These are phyloP conservation scores for Gaultheria prostrata DNA, from an alignment of 148 eudicot species.

Conservation along the genomic window DNA sequence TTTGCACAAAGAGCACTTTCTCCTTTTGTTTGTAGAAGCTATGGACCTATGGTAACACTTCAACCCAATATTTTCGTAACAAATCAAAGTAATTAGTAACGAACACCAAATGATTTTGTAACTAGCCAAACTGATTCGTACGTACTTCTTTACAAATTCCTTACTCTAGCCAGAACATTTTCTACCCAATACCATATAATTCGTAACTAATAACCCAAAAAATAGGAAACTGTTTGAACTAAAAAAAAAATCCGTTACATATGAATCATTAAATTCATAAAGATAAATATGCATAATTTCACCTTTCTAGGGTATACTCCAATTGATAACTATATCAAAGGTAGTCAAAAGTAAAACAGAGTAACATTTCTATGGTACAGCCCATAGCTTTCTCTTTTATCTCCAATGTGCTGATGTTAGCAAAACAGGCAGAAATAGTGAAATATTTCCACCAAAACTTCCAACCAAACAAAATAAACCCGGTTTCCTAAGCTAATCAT, in stretches of 20 bases:
- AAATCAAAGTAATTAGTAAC: background rate
- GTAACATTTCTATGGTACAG: background rate
- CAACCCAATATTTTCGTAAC: background rate
- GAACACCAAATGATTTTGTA: background rate
- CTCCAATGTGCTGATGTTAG: background rate
- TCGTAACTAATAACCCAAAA: background rate
- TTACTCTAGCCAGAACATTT: background rate
- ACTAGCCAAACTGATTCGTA: background rate
- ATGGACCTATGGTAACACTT: background rate
- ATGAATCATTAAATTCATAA: background rate
- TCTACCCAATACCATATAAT: background rate
- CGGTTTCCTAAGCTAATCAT: background rate
- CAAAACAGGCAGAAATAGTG: background rate
- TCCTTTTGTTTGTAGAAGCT: background rate
- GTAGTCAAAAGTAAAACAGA: background rate
- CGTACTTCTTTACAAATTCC: background rate
- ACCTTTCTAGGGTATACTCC: background rate
- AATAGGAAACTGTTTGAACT: background rate
- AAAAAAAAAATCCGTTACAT: background rate
- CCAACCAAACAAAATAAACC: too few species aligned
- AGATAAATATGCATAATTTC: background rate
- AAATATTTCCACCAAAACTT: background rate
- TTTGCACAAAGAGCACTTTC: constrained; percentile 3
- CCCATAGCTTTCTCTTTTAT: background rate
- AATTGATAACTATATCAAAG: background rate